Conservation (phyloP, 2,329 filamentous ascomycete genomes). For the Tolypocladium album region DNA sequence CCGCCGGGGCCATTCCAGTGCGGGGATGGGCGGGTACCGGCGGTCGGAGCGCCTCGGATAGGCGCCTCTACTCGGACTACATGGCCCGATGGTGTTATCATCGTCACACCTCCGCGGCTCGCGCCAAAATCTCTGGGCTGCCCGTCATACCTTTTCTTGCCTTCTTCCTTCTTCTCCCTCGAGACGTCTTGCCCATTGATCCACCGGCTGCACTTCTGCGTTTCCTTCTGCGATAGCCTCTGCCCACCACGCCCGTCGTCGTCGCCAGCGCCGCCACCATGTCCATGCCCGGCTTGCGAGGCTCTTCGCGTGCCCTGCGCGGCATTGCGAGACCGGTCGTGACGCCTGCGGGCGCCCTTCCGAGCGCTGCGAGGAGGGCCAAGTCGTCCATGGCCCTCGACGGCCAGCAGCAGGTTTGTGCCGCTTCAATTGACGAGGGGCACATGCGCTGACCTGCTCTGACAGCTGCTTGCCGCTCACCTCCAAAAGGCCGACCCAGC, state of each 20-base stretch:
- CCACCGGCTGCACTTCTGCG: not conserved
- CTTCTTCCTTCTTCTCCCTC: not conserved
- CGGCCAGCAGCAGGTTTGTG: constrained; percentile 47
- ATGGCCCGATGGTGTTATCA: not conserved
- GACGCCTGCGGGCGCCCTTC: constrained; percentile 9
- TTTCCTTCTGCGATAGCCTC: not conserved
- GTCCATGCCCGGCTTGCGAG: constrained; percentile 36
- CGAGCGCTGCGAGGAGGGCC: constrained; percentile 20
- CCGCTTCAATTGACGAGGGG: not conserved
- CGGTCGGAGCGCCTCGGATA: constrained; percentile 11
- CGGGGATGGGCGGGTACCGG: constrained; percentile 9
- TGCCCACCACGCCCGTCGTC: not conserved
- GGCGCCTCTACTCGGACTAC: not conserved
- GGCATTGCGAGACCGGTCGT: constrained; percentile 22
- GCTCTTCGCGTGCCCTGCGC: constrained; percentile 37
- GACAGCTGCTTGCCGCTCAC: constrained; percentile 65
- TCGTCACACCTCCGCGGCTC: not conserved
- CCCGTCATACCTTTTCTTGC: not conserved
- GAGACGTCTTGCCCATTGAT: not conserved
- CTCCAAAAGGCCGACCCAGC: constrained; percentile 78
- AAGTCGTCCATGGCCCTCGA: constrained; percentile 40
- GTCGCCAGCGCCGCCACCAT: constrained; percentile 20
- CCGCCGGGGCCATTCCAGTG: not conserved
- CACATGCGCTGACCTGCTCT: constrained; percentile 9
- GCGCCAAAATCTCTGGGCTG: not conserved